A percentile compares a stretch with the other conserved stretches of the same genome.
phyloP scores from a whole-genome alignment of 805 yeast genomes.

The Deakozyma indianensis region DNA sequence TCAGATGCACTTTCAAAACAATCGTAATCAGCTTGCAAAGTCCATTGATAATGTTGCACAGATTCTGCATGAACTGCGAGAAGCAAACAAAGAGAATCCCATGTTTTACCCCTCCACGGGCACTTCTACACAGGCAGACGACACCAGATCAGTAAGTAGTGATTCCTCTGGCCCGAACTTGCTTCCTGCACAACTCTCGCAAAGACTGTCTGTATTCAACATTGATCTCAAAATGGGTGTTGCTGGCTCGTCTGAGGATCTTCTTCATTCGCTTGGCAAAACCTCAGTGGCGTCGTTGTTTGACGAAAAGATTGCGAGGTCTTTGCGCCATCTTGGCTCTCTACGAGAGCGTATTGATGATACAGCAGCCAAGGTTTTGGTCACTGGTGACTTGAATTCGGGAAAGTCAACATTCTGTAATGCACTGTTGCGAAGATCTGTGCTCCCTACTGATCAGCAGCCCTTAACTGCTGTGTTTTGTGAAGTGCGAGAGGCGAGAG shows the following conservation, averaged over 20 bases:
- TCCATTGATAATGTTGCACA: not conserved
- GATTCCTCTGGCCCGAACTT: not conserved
- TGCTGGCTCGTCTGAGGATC: not conserved
- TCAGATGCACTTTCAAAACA: not conserved
- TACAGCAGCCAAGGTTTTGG: slow-evolving; percentile 82
- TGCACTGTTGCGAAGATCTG: slow-evolving; percentile 59
- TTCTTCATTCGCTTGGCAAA: not conserved
- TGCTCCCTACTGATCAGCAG: slow-evolving; percentile 92
- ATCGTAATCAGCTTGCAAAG: not conserved
- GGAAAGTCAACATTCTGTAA: slow-evolving; percentile 96
- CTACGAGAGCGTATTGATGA: slow-evolving; percentile 78
- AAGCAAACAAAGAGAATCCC: not conserved
- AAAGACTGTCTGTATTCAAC: not conserved
- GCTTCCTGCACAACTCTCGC: not conserved
- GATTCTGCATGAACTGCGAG: not conserved
- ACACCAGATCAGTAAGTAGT: not conserved
- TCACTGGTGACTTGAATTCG: slow-evolving; percentile 93
- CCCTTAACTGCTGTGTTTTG: slow-evolving; percentile 96
- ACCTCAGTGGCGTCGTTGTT: not conserved
- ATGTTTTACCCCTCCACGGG: not conserved
- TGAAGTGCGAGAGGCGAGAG: slow-evolving; percentile 76
- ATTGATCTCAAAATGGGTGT: not conserved
- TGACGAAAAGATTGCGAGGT: not conserved
- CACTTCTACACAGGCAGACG: not conserved
- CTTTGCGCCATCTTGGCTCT: not conserved